Conservation (phyloP, 768 basidiomycete species). For the Agrocybe praecox region DNA sequence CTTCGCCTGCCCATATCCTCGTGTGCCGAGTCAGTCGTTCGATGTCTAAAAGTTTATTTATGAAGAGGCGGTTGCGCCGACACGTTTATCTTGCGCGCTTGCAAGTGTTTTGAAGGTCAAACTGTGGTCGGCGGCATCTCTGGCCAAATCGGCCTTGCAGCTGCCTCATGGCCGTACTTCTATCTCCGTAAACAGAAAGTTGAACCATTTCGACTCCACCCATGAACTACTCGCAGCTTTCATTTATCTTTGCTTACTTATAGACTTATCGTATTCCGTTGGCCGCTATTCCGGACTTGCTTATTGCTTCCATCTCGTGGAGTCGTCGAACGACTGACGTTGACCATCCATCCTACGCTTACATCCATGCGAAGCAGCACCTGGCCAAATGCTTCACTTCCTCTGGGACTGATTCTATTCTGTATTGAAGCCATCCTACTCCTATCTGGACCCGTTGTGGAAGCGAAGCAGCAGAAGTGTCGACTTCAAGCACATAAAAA, state of each 20-base stretch:
- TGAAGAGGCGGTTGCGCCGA: background rate
- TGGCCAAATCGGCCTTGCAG: background rate
- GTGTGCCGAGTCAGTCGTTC: background rate
- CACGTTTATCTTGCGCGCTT: slow-evolving; percentile 11
- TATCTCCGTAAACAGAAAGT: slow-evolving; percentile 5
- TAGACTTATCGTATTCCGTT: background rate
- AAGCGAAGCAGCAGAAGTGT: slow-evolving; percentile 22
- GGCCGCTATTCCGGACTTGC: background rate
- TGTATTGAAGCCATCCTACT: slow-evolving; percentile 15
- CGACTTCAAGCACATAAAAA: slow-evolving; percentile 16
- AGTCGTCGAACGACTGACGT: background rate
- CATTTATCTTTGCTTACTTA: slow-evolving; percentile 5
- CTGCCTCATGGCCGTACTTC: slow-evolving; percentile 8
- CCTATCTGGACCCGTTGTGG: slow-evolving; percentile 10
- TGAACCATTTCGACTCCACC: slow-evolving; percentile 6
- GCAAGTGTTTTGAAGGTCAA: background rate
- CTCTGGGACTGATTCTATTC: slow-evolving; percentile 11
- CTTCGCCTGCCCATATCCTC: background rate
- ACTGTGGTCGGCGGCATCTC: background rate
- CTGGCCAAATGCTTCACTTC: slow-evolving; percentile 4
- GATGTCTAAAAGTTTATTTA: background rate
- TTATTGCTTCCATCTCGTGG: slow-evolving; percentile 1
- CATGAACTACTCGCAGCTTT: background rate
- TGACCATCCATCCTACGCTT: too few relatives aligned
- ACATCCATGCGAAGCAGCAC: slow-evolving; percentile 1